These are phyloP conservation scores for Claviceps fusiformis DNA, from an alignment of 2,329 filamentous ascomycete species.

Conservation along the genomic window DNA sequence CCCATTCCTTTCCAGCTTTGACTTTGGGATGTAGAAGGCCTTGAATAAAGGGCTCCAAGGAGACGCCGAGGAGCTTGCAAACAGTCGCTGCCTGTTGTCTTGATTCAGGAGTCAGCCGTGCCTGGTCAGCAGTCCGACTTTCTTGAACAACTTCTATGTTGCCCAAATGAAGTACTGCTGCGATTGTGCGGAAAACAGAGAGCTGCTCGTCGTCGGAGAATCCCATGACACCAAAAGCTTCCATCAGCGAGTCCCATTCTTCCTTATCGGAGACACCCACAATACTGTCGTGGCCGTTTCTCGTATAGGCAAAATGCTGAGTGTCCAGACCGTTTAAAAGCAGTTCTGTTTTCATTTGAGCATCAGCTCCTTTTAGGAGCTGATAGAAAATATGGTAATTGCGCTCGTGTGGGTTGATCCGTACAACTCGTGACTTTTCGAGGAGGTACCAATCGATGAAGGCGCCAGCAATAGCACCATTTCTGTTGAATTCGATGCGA, in stretches of 20 bases:
- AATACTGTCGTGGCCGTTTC: slow-evolving; percentile 83
- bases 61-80: slow-evolving; percentile 73
- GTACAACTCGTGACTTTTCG: slow-evolving; percentile 95
- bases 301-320: slow-evolving; percentile 84
- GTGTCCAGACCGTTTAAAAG: slow-evolving; percentile 62
- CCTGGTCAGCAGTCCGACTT: slow-evolving; percentile 82
- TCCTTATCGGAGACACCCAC: slow-evolving; percentile 77
- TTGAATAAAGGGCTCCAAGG: slow-evolving; percentile 71
- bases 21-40: slow-evolving; percentile 85
- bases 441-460: slow-evolving; percentile 98
- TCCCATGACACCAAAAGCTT: slow-evolving; percentile 90
- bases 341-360: slow-evolving; percentile 59
- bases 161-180: slow-evolving; percentile 83
- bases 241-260: slow-evolving; percentile 81
- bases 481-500: slow-evolving; percentile 81
- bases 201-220: slow-evolving; percentile 76
- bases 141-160: slow-evolving; percentile 86
- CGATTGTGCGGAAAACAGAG: slow-evolving; percentile 74
- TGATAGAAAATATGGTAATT: slow-evolving; percentile 99
- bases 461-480: slow-evolving; percentile 83
- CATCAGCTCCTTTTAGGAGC: slow-evolving; percentile 70
- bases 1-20: slow-evolving; percentile 94
- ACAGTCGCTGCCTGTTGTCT: slow-evolving; percentile 64
- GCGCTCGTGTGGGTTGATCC: slow-evolving; percentile 72
- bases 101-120: slow-evolving; percentile 63